Conservation (phyloP, 176 grass and related monocot genomes). For the Panicum miliaceum region DNA sequence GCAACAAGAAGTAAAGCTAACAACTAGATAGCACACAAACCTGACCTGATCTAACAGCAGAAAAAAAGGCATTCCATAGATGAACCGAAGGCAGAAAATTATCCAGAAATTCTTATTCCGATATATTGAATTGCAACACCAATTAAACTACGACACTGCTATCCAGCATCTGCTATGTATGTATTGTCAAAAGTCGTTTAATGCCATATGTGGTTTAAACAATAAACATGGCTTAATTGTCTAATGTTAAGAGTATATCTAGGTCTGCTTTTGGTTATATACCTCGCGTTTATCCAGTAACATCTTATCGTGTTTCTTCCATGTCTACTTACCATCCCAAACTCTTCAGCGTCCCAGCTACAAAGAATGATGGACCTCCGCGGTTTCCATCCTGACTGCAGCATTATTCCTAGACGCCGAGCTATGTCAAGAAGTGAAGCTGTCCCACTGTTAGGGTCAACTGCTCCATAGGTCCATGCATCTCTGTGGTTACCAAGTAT, state of each 20-base stretch:
- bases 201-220: slow-evolving; percentile 1
- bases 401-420: slow-evolving; percentile 72
- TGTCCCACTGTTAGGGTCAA: slow-evolving; percentile 95
- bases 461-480: slow-evolving; percentile 97
- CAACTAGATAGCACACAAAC: slow-evolving; percentile 8
- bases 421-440: slow-evolving; percentile 84
- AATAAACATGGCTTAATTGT: not conserved
- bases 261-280: not conserved
- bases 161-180: not conserved
- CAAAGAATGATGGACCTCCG: slow-evolving; percentile 87
- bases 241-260: not conserved
- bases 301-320: slow-evolving; percentile 2
- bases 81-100: slow-evolving; percentile 10
- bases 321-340: slow-evolving; percentile 89
- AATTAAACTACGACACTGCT: not conserved
- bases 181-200: not conserved
- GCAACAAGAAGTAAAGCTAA: slow-evolving; percentile 32
- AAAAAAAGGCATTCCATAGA: not conserved
- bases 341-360: slow-evolving; percentile 98
- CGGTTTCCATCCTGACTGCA: slow-evolving; percentile 84
- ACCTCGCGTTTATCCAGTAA: not conserved
- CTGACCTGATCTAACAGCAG: not conserved
- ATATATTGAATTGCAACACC: slow-evolving; percentile 19
- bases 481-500: slow-evolving; percentile 98
- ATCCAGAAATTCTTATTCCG: not conserved